Base-by-base conservation (phyloP, 2,329 filamentous ascomycete genomes). In the Talaromyces sp. region DNA sequence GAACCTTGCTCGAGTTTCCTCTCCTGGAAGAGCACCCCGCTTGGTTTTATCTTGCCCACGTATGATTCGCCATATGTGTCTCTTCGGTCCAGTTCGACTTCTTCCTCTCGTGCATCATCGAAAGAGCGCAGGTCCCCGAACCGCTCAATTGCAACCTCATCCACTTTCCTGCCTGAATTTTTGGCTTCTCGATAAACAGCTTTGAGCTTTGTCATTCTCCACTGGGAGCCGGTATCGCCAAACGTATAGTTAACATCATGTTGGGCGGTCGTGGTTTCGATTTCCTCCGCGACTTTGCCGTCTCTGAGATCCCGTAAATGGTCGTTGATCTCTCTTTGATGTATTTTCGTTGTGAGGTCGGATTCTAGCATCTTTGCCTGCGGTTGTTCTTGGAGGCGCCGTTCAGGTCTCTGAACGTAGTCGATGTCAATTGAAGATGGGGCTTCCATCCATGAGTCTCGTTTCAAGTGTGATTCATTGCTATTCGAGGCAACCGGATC, bases 141-240 rank as follows among this genome's bases (percentile, higher is more conserved):
- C 12, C 91, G 84, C 68, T 96, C 90, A 42, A 90, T 69, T 0
- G 93, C 95, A 56, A 98, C 81, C 0, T 96, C 91, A 6, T 98
- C 94, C 0, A 96, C 82, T 0, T 85, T 69, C n/a, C 83, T 83
- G 0, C 87, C 88, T 0, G 81, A 87, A 68, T 95, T 88, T 67
- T 96, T 83, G 0, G 92, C 91, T 59, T 88, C 84, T 30, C 86
- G 85, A 74, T 96, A 96, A 1, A 96, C 91, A 10, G 87, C 89
- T 66, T 90, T 92, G 34, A 99, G 85, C 75, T 93, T 97, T 5
- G 89, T 96, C 93, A 99, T 96, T 56, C 96, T 88, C 95, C 96
- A 99, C 68, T 92, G 86, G 14, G 93, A 94, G 0, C 95, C 94
- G 6, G 85, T 79, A 73, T 99, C 95, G 18, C 96, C 95, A 75